These are phyloP conservation scores for Ramicandelaber brevisporus DNA, from an alignment of 192 early-diverging fungal species.

Conservation along the genomic window DNA sequence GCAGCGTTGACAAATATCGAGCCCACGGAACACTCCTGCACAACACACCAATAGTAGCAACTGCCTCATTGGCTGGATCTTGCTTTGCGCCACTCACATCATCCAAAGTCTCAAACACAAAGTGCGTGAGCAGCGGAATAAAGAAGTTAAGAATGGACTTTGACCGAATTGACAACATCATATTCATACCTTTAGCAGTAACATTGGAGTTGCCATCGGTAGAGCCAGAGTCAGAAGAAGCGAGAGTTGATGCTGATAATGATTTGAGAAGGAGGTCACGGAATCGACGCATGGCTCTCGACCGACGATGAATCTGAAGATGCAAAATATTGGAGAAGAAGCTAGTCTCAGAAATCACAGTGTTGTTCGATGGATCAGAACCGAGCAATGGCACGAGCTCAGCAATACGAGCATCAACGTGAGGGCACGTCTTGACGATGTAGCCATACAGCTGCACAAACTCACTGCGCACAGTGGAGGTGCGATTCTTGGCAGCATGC, in stretches of 20 bases:
- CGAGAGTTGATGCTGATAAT: too few relatives aligned
- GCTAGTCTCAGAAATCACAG: constrained; percentile 31
- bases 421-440: constrained; percentile 10
- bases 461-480: constrained; percentile 10
- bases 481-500: constrained; percentile 8
- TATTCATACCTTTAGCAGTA: too few relatives aligned
- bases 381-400: constrained; percentile 13
- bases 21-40: constrained; percentile 52
- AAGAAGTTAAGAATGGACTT: too few relatives aligned
- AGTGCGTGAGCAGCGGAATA: constrained; percentile 65
- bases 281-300: constrained; percentile 56
- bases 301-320: constrained; percentile 81
- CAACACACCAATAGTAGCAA: constrained; percentile 45
- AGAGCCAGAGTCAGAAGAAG: too few relatives aligned
- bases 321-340: constrained; percentile 94
- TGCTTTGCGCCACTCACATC: constrained; percentile 32
- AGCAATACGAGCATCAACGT: constrained; percentile 10
- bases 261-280: constrained; percentile 18
- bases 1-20: constrained; percentile 52
- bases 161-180: too few relatives aligned
- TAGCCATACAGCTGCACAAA: constrained; percentile 9
- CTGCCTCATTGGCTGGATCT: constrained; percentile 60
- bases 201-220: too few relatives aligned
- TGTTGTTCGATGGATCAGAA: constrained; percentile 4
- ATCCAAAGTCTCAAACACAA: constrained; percentile 72